These are phyloP conservation scores for Schizonepeta tenuifolia DNA, from an alignment of 257 asterid species.

Conservation along the genomic window DNA sequence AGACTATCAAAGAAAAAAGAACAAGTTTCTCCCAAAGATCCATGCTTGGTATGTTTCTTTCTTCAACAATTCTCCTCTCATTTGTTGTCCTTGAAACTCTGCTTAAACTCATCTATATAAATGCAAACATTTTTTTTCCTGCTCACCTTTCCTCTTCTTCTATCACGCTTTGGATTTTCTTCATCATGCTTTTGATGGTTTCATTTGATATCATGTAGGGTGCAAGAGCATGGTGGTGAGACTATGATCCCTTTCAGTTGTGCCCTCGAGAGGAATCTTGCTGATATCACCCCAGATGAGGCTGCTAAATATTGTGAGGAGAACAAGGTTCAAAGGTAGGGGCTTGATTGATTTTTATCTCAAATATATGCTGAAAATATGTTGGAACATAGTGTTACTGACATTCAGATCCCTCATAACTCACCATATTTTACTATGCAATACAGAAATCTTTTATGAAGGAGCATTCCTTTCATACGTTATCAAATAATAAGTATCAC, in stretches of 20 bases:
- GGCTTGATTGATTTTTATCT: constrained; percentile 24
- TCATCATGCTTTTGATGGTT: constrained; percentile 7
- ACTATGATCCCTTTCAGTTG: constrained; percentile 90
- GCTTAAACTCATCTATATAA: neutral
- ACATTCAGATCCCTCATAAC: constrained; percentile 6
- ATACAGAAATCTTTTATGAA: neutral
- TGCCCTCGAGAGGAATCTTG: constrained; percentile 84
- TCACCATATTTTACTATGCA: neutral
- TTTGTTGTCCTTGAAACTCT: constrained; percentile 13
- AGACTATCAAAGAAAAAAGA: constrained; percentile 95
- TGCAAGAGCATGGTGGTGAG: constrained; percentile 99
- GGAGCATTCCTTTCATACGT: constrained; percentile 1
- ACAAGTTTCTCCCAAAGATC: constrained; percentile 98
- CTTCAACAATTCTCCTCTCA: constrained; percentile 12
- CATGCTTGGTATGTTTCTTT: constrained; percentile 85
- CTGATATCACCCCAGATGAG: constrained; percentile 86
- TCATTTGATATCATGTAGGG: constrained; percentile 57
- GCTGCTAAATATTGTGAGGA: constrained; percentile 94
- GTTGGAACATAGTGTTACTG: neutral
- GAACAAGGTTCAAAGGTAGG: constrained; percentile 92
- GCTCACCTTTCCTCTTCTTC: constrained; percentile 3
- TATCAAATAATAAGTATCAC: neutral
- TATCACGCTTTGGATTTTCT: neutral
- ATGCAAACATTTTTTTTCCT: neutral
- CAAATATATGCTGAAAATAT: neutral